Percentiles rank a stretch among this genome's conserved stretches.
phyloP scores from a whole-genome alignment of 306 rosid species.

The Vigna trinervia region DNA sequence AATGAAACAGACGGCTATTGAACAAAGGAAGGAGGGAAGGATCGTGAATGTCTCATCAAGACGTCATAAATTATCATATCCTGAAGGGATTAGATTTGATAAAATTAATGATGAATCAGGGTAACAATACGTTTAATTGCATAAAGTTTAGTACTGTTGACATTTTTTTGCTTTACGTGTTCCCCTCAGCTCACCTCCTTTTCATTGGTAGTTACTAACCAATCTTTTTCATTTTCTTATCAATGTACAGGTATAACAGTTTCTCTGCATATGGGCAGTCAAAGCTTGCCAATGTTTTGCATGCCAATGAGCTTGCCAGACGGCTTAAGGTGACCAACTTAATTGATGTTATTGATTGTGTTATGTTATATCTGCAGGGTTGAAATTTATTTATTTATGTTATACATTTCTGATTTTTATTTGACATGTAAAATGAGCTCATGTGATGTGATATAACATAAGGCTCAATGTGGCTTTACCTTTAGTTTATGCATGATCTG shows the following conservation, averaged over 20 bases:
- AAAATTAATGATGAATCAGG: conserved; percentile 65
- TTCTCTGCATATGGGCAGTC: conserved; percentile 74
- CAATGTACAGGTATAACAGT: conserved; percentile 60
- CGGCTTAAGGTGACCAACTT: conserved; percentile 55
- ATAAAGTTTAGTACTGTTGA: neutral
- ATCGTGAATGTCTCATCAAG: conserved; percentile 70
- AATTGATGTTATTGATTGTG: neutral
- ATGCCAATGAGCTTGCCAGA: conserved; percentile 75
- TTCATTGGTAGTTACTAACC: neutral
- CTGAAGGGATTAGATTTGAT: conserved; percentile 70
- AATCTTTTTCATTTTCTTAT: conserved; percentile 27
- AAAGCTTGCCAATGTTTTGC: conserved; percentile 76
- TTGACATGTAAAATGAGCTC: neutral
- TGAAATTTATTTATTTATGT: no score
- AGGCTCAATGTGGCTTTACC: neutral
- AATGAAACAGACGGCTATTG: conserved; percentile 62
- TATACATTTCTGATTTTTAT: neutral
- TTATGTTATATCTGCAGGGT: conserved; percentile 4
- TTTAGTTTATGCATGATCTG: neutral
- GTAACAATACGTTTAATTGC: conserved; percentile 43
- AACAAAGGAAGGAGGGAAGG: conserved; percentile 71
- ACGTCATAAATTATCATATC: conserved; percentile 67
- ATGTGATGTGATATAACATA: neutral
- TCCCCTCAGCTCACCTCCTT: neutral
- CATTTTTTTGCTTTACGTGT: neutral